phyloP scores from a whole-genome alignment of 495 filamentous ascomycete genomes.

The Penicillium maclennaniae region DNA sequence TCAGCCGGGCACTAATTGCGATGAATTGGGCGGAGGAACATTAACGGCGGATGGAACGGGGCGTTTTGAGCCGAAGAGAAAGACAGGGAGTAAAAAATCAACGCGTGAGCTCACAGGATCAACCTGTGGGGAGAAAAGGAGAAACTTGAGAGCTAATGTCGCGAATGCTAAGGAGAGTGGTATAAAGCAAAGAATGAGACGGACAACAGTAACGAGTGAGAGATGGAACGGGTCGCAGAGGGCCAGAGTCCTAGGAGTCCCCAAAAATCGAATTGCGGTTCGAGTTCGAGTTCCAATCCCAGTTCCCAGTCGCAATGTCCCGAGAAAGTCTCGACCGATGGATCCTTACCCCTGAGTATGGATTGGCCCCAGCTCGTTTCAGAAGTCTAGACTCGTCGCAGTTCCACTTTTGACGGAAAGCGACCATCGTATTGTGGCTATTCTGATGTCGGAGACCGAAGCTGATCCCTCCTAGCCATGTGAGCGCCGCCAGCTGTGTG shows the following conservation, averaged over 20 bases:
- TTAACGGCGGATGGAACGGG: not conserved
- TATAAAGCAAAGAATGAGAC: not conserved
- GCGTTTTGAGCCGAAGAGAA: not conserved
- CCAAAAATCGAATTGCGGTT: too few species aligned
- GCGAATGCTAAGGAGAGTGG: slow-evolving; percentile 1
- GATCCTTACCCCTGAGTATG: slow-evolving; percentile 10
- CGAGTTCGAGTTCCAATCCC: too few species aligned
- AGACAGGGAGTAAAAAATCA: not conserved
- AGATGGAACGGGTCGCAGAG: not conserved
- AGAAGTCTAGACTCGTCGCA: slow-evolving; percentile 15
- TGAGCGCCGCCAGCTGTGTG: too few species aligned
- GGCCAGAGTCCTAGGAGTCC: not conserved
- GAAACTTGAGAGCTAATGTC: not conserved
- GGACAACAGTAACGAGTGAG: not conserved
- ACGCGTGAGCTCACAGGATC: slow-evolving; percentile 21
- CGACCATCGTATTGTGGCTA: not conserved
- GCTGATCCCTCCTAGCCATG: not conserved
- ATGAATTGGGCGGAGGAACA: not conserved
- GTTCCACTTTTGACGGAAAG: not conserved
- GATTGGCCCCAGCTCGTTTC: slow-evolving; percentile 21
- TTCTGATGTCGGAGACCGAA: not conserved
- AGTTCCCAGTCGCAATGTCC: too few species aligned
- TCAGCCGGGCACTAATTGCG: slow-evolving; percentile 1
- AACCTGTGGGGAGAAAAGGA: slow-evolving; percentile 20
- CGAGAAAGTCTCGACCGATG: slow-evolving; percentile 6